These are phyloP conservation scores for Amphichorda felina DNA, from an alignment of 2,329 filamentous ascomycete genomes.

Conservation along the genomic window DNA sequence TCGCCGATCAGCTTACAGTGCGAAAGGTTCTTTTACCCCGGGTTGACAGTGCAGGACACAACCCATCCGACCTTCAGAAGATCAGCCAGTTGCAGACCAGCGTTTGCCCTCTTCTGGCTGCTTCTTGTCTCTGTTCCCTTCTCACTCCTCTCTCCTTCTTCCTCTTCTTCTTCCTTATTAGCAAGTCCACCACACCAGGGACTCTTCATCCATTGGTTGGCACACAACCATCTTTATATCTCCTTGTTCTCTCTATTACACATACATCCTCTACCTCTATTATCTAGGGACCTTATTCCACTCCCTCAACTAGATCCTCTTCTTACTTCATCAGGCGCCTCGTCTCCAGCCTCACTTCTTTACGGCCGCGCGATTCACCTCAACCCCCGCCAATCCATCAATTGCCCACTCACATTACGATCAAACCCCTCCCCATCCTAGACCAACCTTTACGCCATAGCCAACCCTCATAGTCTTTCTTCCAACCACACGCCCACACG, in stretches of 20 bases:
- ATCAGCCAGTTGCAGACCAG: slow-evolving; percentile 3
- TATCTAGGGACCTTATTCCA: neutral
- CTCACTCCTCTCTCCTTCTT: slow-evolving; percentile 10
- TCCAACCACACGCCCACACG: neutral
- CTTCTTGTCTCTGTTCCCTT: slow-evolving; percentile 3
- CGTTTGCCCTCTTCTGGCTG: neutral
- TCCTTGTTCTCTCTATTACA: neutral
- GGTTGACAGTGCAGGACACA: slow-evolving; percentile 3
- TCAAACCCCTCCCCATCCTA: no score
- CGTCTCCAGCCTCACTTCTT: neutral
- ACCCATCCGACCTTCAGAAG: slow-evolving; percentile 1
- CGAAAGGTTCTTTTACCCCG: slow-evolving; percentile 3
- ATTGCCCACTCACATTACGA: neutral
- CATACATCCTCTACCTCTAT: neutral
- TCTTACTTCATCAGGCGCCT: neutral
- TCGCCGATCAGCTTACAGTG: slow-evolving; percentile 1
- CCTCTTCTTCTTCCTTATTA: no score
- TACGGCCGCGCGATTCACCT: no score
- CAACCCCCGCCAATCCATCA: no score
- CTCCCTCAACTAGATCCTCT: neutral
- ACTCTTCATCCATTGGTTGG: neutral
- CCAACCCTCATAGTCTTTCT: no score
- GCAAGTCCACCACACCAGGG: neutral
- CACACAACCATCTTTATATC: neutral
- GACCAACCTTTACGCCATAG: no score